Evolutionary conservation across 345 rosid species (phyloP), one percentile per base, ranked within the genome.

Genomic region (Moricandia moricandioides): DNA sequence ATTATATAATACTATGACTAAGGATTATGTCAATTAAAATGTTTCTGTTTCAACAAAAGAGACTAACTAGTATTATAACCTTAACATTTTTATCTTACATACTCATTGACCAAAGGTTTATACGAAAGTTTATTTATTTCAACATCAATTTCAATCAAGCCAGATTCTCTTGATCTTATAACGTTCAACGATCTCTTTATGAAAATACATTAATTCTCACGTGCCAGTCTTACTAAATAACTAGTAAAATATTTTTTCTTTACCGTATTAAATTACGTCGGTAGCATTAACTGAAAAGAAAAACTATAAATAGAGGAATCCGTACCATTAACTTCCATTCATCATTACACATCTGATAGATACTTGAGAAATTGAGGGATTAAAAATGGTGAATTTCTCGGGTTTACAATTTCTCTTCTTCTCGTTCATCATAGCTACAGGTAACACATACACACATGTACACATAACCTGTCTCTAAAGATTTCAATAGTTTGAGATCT

Each of bases 371-470:
- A 14, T 45, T n/a, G 17, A 14, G 8, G 14, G 18, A 58, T 31
- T 56, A 65, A n/a, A 60, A 73, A 74, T 74, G 78, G 67, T 39
- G 60, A 66, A 24, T 66, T 45, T 24, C 51, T 74, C 67, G 4
- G 13, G 51, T 13, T 57, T 34, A 66, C 5, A 14, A 6, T 29
- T 66, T 66, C 66, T 74, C 67, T 66, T 66, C 21, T n/a, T 66
- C 60, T 74, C 72, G 34, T 74, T 58, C 78, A 31, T 74, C 72
- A 66, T 74, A 9, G 52, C 72, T 8, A 31, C 72, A 21, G 51
- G 72, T 74, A 56, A 49, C 56, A 16, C 56, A 16, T 16, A 49
- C 35, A 29, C 31, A 49, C 56, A 16, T 24, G 7, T 16, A 49
- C 35, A 29, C 31, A 21, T 21, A 21, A 2, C 24, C 24, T n/a